Evolutionary conservation across 1,284 basidiomycete species (phyloP).

Genomic region (Flammula alnicola): DNA sequence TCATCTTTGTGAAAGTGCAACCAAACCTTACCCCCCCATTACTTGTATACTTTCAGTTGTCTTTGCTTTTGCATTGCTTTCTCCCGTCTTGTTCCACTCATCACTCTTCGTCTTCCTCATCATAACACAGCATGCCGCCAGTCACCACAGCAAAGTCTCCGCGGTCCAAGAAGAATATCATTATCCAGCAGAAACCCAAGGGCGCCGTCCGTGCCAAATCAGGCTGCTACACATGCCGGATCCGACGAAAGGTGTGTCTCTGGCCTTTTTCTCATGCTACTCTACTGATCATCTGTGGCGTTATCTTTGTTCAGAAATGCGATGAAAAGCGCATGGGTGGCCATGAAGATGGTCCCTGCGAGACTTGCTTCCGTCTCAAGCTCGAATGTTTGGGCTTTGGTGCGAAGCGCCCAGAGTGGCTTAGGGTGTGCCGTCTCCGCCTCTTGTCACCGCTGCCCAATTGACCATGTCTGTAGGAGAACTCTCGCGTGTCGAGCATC

Average conservation of each 20-base stretch:
- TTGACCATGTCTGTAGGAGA: slow-evolving; percentile 51
- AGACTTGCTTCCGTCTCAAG: slow-evolving; percentile 76
- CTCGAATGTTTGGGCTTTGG: slow-evolving; percentile 88
- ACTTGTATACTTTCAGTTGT: neutral
- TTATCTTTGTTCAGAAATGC: slow-evolving; percentile 64
- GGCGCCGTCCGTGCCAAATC: slow-evolving; percentile 81
- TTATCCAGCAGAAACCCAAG: slow-evolving; percentile 73
- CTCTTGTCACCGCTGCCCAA: slow-evolving; percentile 4
- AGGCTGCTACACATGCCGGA: slow-evolving; percentile 84
- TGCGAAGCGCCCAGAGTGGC: slow-evolving; percentile 82
- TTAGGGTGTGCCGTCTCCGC: slow-evolving; percentile 57
- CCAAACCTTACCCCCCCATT: no score
- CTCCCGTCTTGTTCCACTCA: no score
- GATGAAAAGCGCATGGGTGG: slow-evolving; percentile 67
- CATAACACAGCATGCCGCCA: neutral
- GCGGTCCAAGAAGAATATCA: slow-evolving; percentile 36
- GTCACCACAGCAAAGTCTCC: neutral
- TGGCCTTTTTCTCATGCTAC: slow-evolving; percentile 16
- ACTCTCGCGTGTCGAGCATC: slow-evolving; percentile 64
- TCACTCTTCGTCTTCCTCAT: neutral
- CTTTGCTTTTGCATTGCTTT: no score
- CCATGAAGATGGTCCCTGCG: slow-evolving; percentile 59
- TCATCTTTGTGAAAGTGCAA: no score
- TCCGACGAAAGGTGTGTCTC: slow-evolving; percentile 71
- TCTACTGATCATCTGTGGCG: slow-evolving; percentile 15